Conservation (phyloP, 2,329 filamentous ascomycete genomes). For the Xylaria sp. region DNA sequence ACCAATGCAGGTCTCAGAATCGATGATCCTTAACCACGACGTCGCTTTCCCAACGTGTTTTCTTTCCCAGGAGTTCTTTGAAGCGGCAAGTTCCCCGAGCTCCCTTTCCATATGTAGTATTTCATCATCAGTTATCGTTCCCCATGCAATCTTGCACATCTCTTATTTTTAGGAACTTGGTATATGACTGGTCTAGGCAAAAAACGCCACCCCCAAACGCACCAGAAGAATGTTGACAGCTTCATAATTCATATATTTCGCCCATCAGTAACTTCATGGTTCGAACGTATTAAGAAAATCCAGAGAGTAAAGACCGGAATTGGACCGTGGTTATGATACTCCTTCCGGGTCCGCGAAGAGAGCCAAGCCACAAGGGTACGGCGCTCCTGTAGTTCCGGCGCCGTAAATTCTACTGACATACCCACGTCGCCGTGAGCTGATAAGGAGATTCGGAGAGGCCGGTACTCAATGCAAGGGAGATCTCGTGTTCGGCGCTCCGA, state of each 20-base stretch:
- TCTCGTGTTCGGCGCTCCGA: constrained; percentile 35
- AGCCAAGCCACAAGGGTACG: constrained; percentile 17
- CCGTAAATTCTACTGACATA: constrained; percentile 15
- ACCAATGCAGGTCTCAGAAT: constrained; percentile 23
- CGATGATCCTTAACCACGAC: constrained; percentile 30
- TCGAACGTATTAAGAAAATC: not conserved
- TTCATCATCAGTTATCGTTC: constrained; percentile 13
- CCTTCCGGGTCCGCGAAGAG: constrained; percentile 18
- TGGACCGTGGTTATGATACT: not conserved
- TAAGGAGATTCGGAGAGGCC: constrained; percentile 22
- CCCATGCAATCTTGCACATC: not conserved
- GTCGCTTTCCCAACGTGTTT: constrained; percentile 19
- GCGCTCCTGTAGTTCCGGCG: constrained; percentile 21
- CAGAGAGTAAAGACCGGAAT: not conserved
- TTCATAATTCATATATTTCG: not conserved
- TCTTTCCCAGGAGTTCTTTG: constrained; percentile 11
- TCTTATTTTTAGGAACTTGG: constrained; percentile 23
- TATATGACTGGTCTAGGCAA: not conserved
- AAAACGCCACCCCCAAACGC: not conserved
- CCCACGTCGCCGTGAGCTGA: constrained; percentile 21
- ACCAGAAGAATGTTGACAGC: not conserved
- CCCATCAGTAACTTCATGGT: not conserved
- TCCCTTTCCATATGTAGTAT: constrained; percentile 11
- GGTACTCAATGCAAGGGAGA: constrained; percentile 26
- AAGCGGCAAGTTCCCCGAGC: constrained; percentile 12